Base-by-base conservation (phyloP, 2,329 filamentous ascomycete genomes). In the Canariomyces notabilis region DNA sequence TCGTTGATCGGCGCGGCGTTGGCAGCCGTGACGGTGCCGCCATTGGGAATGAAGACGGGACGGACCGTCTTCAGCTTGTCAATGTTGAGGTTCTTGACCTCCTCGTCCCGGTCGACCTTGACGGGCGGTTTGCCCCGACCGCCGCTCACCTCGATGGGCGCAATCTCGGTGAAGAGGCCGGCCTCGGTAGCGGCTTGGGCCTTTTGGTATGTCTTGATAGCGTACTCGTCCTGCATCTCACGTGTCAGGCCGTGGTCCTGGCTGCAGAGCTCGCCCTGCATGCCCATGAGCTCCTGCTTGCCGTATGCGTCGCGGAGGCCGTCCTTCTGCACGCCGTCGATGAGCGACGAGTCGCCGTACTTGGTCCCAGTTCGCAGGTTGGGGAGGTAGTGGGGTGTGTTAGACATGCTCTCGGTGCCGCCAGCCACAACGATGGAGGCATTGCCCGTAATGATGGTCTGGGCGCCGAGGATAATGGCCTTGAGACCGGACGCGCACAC, bases 351-450 rank as follows among this genome's bases (percentile, higher is more conserved):
- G 72, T 97, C 82, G 61, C 93, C 93, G 69, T 94, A 98, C 74
- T 97, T 97, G 68, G 86, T 83, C 58, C 93, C 93, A 57, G 71
- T 85, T 67, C 93, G 87, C 59, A 95, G 76, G 67, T 75, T 87
- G 55, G 89, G 87, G 43, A 96, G 85, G 75, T 98, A 98, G 75
- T 98, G 90, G 42, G 93, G 93, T 44, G 85, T 78, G 74, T 97
- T 97, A 64, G 90, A 95, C 93, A 98, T 98, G 75, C 89, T 95
- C 76, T 98, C 93, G 58, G 91, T 83, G 59, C 93, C 93, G 64
- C 90, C 93, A 56, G 90, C 93, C 50, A 98, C 89, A 55, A 98
- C 83, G 56, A 96, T 84, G 59, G 88, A 84, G 55, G 91, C 91
- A 65, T 89, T 95, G 58, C 93, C 91, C 44, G 90, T 95, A 68